Evolutionary conservation across 2,329 filamentous ascomycete genomes (phyloP).

Genomic region (Xylariaceae sp.): DNA sequence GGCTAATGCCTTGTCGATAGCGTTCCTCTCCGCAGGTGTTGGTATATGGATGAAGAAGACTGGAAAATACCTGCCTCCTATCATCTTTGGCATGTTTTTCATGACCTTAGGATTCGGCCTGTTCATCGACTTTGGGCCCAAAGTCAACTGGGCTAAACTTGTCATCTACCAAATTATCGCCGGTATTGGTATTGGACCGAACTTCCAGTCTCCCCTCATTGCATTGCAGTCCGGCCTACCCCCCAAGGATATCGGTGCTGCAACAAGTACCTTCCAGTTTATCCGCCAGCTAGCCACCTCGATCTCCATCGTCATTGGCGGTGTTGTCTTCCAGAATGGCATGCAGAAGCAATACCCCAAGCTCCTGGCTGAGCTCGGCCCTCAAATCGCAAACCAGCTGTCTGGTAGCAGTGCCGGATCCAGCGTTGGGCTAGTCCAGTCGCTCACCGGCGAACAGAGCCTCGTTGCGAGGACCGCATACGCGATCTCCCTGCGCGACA

Average conservation of each 20-base stretch:
- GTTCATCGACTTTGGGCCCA: slow-evolving; percentile 59
- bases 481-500: slow-evolving; percentile 48
- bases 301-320: slow-evolving; percentile 68
- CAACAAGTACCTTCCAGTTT: slow-evolving; percentile 65
- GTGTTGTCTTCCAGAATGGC: slow-evolving; percentile 76
- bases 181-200: slow-evolving; percentile 63
- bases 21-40: slow-evolving; percentile 56
- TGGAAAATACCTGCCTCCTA: slow-evolving; percentile 61
- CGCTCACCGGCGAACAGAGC: slow-evolving; percentile 41
- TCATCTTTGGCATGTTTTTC: slow-evolving; percentile 56
- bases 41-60: slow-evolving; percentile 61
- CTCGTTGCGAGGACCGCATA: slow-evolving; percentile 40
- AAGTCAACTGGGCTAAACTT: slow-evolving; percentile 53
- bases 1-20: slow-evolving; percentile 66
- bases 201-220: slow-evolving; percentile 68
- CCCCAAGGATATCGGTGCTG: slow-evolving; percentile 64
- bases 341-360: slow-evolving; percentile 56
- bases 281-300: slow-evolving; percentile 67
- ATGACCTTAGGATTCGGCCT: slow-evolving; percentile 65
- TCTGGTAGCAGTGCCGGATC: slow-evolving; percentile 50
- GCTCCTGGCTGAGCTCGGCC: slow-evolving; percentile 50
- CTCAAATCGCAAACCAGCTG: slow-evolving; percentile 43
- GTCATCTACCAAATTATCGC: slow-evolving; percentile 62
- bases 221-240: slow-evolving; percentile 63
- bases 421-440: slow-evolving; percentile 48